Percentiles rank a stretch among this genome's conserved stretches.
These are phyloP conservation scores for Elymus sibiricus DNA, from an alignment of 176 grass and related monocot species.

Conservation along the genomic window DNA sequence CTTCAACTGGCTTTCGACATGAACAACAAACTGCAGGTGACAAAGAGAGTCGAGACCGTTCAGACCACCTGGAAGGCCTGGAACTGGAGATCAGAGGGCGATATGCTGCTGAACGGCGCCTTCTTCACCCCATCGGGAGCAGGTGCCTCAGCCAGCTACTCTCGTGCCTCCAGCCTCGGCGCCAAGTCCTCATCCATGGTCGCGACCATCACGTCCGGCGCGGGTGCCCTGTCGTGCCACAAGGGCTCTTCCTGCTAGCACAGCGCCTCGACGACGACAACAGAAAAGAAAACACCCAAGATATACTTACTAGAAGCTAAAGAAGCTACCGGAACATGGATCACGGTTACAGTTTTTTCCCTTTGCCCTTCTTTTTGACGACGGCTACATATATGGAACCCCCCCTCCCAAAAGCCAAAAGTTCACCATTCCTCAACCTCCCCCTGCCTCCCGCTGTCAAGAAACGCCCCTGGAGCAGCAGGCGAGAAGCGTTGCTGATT, in stretches of 20 bases:
- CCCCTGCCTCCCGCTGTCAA: conserved; percentile 54
- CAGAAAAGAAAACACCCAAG: conserved; percentile 40
- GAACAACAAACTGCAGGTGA: conserved; percentile 44
- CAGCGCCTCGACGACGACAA: not conserved
- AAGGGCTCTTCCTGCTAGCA: conserved; percentile 51
- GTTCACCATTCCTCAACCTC: conserved; percentile 68
- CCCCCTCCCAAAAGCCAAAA: not conserved
- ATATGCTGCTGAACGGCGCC: conserved; percentile 73
- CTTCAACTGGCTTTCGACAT: not conserved
- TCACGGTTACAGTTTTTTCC: conserved; percentile 50
- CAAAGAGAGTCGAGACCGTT: conserved; percentile 62
- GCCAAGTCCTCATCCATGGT: conserved; percentile 95
- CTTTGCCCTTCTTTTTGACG: conserved; percentile 26
- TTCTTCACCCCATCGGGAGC: conserved; percentile 80
- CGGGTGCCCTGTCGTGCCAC: conserved; percentile 51
- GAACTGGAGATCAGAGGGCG: conserved; percentile 94
- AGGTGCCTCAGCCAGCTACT: conserved; percentile 79
- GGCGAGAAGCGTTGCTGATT: conserved; percentile 97
- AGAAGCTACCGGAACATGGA: conserved; percentile 27
- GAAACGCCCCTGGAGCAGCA: conserved; percentile 55
- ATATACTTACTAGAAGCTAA: conserved; percentile 37
- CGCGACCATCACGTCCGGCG: conserved; percentile 54
- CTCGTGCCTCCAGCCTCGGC: conserved; percentile 70
- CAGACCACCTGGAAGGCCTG: conserved; percentile 59
- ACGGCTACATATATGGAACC: conserved; percentile 29